phyloP scores from a whole-genome alignment of 2,329 filamentous ascomycete genomes.

The Zymoseptoria crescenta region DNA sequence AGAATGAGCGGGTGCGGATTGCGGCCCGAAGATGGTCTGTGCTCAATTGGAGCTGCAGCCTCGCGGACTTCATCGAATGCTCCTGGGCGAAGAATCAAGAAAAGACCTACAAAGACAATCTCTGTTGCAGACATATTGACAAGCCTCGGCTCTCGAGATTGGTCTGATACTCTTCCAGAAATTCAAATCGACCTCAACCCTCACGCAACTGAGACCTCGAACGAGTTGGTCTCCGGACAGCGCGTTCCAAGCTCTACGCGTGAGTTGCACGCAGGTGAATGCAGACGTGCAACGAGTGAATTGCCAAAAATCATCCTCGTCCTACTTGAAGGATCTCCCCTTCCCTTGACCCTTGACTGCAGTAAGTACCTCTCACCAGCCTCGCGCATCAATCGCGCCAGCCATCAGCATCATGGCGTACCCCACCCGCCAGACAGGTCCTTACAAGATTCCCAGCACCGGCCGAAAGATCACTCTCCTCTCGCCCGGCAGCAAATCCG shows the following conservation, averaged over 20 bases:
- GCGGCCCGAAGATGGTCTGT: neutral
- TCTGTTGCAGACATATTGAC: neutral
- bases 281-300: neutral
- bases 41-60: neutral
- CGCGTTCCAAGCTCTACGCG: neutral
- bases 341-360: neutral
- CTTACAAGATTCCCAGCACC: slow-evolving; percentile 1
- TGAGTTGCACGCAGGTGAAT: neutral
- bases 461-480: neutral
- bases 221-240: neutral
- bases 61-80: neutral
- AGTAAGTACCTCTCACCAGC: neutral
- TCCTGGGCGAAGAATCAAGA: neutral
- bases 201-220: neutral
- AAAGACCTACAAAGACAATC: neutral
- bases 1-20: neutral
- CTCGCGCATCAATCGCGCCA: neutral
- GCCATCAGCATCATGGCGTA: neutral
- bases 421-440: neutral
- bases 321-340: neutral
- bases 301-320: neutral
- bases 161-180: neutral
- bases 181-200: neutral
- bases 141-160: neutral
- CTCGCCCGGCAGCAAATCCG: slow-evolving; percentile 49